Base-by-base conservation (phyloP, 1,139 yeast genomes). In the Saccharomyces hybrid region DNA sequence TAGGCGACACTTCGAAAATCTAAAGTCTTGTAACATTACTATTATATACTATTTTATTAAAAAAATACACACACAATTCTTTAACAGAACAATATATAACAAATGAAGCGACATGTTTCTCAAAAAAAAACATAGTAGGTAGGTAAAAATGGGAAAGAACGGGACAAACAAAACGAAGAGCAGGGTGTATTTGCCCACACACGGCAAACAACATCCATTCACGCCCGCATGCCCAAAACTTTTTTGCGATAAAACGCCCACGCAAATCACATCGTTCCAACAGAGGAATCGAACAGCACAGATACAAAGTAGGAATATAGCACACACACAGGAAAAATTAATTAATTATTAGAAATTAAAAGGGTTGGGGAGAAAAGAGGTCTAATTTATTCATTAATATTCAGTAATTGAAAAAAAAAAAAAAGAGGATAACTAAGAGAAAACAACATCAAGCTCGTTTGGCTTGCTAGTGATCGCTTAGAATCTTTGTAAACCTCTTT, bases 401-500 rank as follows among this genome's bases (percentile, higher is more conserved):
- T 38, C 26, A 19, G 44, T 38, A 38, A 19, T 38, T 13, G 25
- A 38, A 38, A 38, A 16, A 38, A 38, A 8, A 38, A 19, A 38
- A 32, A 32, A 32, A 32, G 46, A 16, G 25, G 48, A 6, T 46
- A 14, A 26, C 13, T 11, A 29, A 26, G 28, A 14, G 25, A 44
- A 46, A 26, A 46, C 26, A 44, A 23, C 25, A 11, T 23, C 19
- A 26, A 27, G 48, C 31, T 25, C 14, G 31, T 13, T 25, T 11
- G 14, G 31, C 48, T 46, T 46, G 48, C 31, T 26, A 25, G 31
- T 19, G 19, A 25, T 26, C 6, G 25, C 25, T 70, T 68, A 73
- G 60, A 73, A 74, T 67, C 73, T 72, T 61, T 71, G 71, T 61
- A 73, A 62, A 62, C 75, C 75, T 54, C 65, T 60, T 60, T 68